These are phyloP conservation scores for Tephrocybe sp. DNA, from an alignment of 768 basidiomycete genomes.

Conservation along the genomic window DNA sequence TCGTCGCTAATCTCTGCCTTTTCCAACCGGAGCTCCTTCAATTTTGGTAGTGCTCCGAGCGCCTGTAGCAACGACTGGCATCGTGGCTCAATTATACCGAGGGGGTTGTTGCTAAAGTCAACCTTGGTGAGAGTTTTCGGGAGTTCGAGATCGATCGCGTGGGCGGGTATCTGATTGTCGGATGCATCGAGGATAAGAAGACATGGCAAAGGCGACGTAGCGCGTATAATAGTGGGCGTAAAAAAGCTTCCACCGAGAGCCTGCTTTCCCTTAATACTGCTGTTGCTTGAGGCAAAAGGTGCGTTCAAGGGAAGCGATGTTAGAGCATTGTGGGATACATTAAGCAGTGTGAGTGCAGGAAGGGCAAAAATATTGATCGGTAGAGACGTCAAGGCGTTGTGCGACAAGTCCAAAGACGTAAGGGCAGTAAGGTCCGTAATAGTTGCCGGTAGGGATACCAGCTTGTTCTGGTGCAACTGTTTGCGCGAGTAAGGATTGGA, in stretches of 20 bases:
- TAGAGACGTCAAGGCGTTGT: constrained; percentile 64
- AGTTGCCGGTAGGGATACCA: constrained; percentile 58
- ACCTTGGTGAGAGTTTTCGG: constrained; percentile 58
- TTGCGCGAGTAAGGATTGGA: not conserved
- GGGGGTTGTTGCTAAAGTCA: constrained; percentile 68
- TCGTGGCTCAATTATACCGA: constrained; percentile 37
- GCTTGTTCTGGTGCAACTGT: constrained; percentile 76
- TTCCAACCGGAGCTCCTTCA: constrained; percentile 60
- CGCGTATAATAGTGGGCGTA: constrained; percentile 57
- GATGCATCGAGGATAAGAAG: constrained; percentile 66
- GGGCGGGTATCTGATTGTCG: constrained; percentile 61
- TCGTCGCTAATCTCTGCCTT: constrained; percentile 61
- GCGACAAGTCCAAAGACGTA: constrained; percentile 70
- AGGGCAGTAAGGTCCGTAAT: constrained; percentile 71
- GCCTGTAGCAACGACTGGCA: constrained; percentile 43
- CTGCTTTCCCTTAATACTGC: constrained; percentile 25
- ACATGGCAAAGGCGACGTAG: constrained; percentile 63
- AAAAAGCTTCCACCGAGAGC: constrained; percentile 59
- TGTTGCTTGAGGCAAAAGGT: constrained; percentile 43
- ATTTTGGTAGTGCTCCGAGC: constrained; percentile 44
- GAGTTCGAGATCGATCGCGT: constrained; percentile 51
- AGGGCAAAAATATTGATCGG: constrained; percentile 68
- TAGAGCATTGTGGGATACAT: constrained; percentile 71
- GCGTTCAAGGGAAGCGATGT: constrained; percentile 60
- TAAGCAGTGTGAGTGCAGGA: constrained; percentile 63